Evolutionary conservation across 192 early-diverging fungal species (phyloP), one percentile per base, ranked within the genome.

Genomic region (Coemansia sp.): DNA sequence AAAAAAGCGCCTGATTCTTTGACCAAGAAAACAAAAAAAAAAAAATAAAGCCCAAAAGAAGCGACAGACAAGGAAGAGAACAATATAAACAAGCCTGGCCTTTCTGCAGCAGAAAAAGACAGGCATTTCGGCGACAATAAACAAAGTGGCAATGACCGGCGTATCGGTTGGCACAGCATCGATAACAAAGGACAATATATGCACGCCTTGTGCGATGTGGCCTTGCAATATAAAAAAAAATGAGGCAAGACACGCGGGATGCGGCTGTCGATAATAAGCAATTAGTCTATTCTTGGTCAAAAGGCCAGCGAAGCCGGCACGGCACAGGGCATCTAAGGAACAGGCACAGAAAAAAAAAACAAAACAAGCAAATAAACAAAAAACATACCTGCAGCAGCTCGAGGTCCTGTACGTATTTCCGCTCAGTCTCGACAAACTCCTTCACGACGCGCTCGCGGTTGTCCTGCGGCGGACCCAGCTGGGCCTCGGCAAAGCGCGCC

Each of bases 401-500:
- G 61, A 99, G 73, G 78, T 95, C 93, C 38, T 91, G 86, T 34
- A 96, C 91, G 85, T 94, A 98, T 77, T 87, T 92, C 18, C 96
- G 87, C 79, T 99, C 97, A 0, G 97, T 98, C 61, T 94, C 92
- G 32, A 99, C 81, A 52, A 98, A 76, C 81, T 99, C 97, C 34
- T 89, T 86, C 18, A 99, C 86, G 32, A 94, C 86, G 62, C 91
- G 90, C 62, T 94, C 91, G 32, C 96, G 90, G 86, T 93, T 96
- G 84, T 96, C 95, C 38, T 89, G 88, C 36, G 96, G 92, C 55
- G 86, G 81, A 35, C 76, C 81, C 33, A 84, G 71, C 76, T 84
- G 76, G 8, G 75, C 70, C 69, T 85, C 84, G 61, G 79, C 74
- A 73, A 86, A 86, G 55, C 74, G 61, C 39, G 78, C 72, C 61